phyloP scores from a whole-genome alignment of 2,329 filamentous ascomycete genomes.

The Nemania bipapillata region DNA sequence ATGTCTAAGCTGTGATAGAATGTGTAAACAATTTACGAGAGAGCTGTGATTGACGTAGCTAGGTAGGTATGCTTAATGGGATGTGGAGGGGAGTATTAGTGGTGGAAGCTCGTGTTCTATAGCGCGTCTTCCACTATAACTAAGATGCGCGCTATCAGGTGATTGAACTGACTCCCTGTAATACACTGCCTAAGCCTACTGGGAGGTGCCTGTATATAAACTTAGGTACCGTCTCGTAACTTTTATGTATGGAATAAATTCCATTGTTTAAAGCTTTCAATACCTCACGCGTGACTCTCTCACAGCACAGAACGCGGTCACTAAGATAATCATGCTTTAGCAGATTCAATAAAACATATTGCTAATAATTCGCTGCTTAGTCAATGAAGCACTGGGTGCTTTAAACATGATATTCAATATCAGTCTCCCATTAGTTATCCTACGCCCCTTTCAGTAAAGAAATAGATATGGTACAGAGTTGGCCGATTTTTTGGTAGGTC shows the following conservation, averaged over 20 bases:
- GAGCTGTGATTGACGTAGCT: constrained; percentile 7
- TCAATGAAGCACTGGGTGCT: too few species aligned
- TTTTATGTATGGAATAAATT: too few species aligned
- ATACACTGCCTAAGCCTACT: background rate
- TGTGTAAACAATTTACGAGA: background rate
- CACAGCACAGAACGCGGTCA: background rate
- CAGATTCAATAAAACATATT: background rate
- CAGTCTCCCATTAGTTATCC: constrained; percentile 6
- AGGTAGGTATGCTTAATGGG: background rate
- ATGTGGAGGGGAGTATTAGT: constrained; percentile 11
- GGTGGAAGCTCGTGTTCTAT: constrained; percentile 9
- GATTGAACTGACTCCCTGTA: constrained; percentile 36
- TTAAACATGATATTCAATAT: too few species aligned
- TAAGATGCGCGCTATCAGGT: constrained; percentile 46
- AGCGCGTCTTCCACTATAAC: constrained; percentile 36
- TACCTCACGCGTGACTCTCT: background rate
- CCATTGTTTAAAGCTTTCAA: background rate
- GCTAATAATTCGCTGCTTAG: background rate
- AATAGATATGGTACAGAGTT: background rate
- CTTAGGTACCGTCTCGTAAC: too few species aligned
- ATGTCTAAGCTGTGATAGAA: background rate
- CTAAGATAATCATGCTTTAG: background rate
- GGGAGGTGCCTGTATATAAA: too few species aligned
- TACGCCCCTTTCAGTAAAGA: background rate
- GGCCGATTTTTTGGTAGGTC: background rate